These are phyloP conservation scores for Brassica incana DNA, from an alignment of 345 rosid species.

Conservation along the genomic window DNA sequence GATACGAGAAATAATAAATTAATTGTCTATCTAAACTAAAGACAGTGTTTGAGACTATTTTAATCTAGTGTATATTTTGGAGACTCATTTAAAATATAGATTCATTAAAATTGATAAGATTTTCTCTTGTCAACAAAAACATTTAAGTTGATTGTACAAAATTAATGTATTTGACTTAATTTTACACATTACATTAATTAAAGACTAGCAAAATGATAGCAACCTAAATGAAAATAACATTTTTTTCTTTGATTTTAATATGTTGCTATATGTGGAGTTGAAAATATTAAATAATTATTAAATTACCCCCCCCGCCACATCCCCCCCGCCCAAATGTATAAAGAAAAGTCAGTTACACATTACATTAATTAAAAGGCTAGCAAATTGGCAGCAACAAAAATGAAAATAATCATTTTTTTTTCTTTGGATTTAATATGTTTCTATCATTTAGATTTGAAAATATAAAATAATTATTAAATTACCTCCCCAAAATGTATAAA, in stretches of 20 bases:
- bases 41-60: neutral
- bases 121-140: neutral
- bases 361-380: neutral
- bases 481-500: neutral
- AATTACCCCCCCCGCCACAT: neutral
- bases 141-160: neutral
- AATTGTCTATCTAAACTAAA: neutral
- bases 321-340: neutral
- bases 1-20: too few relatives aligned
- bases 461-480: neutral
- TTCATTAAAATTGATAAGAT: neutral
- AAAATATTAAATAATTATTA: neutral
- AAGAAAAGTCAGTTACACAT: neutral
- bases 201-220: neutral
- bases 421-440: neutral
- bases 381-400: neutral
- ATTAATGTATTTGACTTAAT: neutral
- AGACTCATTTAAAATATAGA: neutral
- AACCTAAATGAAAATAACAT: neutral
- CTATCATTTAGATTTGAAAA: neutral
- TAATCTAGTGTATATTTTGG: neutral
- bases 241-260: neutral
- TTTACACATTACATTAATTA: neutral
- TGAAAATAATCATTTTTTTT: neutral
- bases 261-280: neutral